phyloP scores from a whole-genome alignment of 768 basidiomycete species.

The Amanita pallidorosea region DNA sequence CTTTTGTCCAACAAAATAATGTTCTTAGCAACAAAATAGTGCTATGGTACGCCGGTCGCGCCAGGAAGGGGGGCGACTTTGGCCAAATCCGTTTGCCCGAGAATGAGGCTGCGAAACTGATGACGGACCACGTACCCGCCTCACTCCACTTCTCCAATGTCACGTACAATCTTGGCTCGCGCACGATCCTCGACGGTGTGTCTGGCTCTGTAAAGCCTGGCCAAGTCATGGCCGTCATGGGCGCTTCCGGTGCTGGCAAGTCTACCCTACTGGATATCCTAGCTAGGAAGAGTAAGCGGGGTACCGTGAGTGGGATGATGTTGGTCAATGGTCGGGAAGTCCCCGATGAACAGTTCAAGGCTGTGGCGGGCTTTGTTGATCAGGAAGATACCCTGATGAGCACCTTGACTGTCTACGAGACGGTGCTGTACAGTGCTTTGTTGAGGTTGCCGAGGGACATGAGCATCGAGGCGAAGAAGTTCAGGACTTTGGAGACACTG shows the following conservation, averaged over 20 bases:
- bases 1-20: background rate
- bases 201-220: conserved; percentile 82
- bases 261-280: conserved; percentile 95
- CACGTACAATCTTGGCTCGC: conserved; percentile 62
- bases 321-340: conserved; percentile 83
- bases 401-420: conserved; percentile 97
- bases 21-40: conserved; percentile 19
- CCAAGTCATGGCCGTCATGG: conserved; percentile 92
- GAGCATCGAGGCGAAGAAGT: conserved; percentile 92
- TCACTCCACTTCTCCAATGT: conserved; percentile 84
- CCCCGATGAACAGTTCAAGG: conserved; percentile 62
- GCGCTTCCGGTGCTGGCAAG: conserved; percentile 93
- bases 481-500: conserved; percentile 90
- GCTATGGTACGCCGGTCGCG: conserved; percentile 87
- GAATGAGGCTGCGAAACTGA: conserved; percentile 71
- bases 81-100: conserved; percentile 72
- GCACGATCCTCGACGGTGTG: conserved; percentile 68
- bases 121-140: conserved; percentile 92
- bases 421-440: conserved; percentile 87
- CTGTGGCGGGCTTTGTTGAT: conserved; percentile 91
- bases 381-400: conserved; percentile 98
- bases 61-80: conserved; percentile 53
- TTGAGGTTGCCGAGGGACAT: conserved; percentile 88
- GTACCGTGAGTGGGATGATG: conserved; percentile 59
- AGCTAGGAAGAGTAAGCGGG: conserved; percentile 82